Evolutionary conservation across 176 grass and related monocot genomes (phyloP).

Genomic region (Musa schizocarpa): DNA sequence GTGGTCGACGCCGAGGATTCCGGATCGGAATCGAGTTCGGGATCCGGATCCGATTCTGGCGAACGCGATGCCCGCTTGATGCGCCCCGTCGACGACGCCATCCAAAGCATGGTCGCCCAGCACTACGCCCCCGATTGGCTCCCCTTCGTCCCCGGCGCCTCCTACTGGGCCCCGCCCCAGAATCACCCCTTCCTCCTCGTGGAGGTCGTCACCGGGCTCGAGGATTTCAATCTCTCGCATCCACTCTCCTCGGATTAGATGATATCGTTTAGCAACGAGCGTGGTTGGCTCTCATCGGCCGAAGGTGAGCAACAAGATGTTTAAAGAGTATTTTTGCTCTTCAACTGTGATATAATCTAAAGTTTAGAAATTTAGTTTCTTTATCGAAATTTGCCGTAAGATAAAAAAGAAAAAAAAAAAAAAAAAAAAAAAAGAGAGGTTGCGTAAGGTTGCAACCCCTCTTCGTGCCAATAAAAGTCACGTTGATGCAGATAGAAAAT

Average conservation of each 20-base stretch:
- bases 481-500: no score
- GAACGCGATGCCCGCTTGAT: conserved; percentile 36
- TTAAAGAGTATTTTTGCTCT: background rate
- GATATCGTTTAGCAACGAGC: conserved; percentile 39
- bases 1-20: conserved; percentile 20
- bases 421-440: no score
- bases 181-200: conserved; percentile 10
- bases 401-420: no score
- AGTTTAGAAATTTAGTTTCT: background rate
- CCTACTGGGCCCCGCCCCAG: conserved; percentile 72
- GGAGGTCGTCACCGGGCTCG: conserved; percentile 23
- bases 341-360: no score
- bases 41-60: background rate
- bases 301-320: conserved; percentile 34
- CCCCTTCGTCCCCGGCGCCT: conserved; percentile 77
- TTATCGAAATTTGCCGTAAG: background rate
- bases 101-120: conserved; percentile 49
- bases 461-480: no score
- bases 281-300: conserved; percentile 54
- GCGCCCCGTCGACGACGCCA: conserved; percentile 49
- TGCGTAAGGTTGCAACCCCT: no score
- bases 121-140: conserved; percentile 78
- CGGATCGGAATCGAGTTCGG: conserved; percentile 25
- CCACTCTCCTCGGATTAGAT: conserved; percentile 41
- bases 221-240: conserved; percentile 5